Evolutionary conservation across 495 filamentous ascomycete genomes (phyloP), one percentile per base, ranked within the genome.

Genomic region (Aspergillus steynii): DNA sequence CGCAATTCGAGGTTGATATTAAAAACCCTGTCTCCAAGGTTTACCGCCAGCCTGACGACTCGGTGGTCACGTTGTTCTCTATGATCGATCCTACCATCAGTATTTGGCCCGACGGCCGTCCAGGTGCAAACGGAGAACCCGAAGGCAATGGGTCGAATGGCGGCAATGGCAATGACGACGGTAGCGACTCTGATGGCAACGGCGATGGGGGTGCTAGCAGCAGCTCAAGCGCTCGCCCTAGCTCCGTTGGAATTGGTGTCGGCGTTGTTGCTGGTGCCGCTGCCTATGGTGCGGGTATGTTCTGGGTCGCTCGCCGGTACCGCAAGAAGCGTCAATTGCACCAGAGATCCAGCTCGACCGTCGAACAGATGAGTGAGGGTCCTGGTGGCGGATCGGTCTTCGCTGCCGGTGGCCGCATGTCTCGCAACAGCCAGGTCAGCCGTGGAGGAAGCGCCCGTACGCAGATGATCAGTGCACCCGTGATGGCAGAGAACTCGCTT

Each of bases 261-360:
- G 90, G 88, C 66, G 88, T 90, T 55, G 85, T 92, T 32, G 85
- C 82, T 48, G 92, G 92, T 68, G 92, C 92, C 15, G 87, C 88
- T 50, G 90, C 88, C n/a, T 99, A 99, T 67, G 96, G 93, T 70
- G 94, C 91, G n/a, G 96, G 91, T 72, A 98, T 99, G 95, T 96
- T 98, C 77, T 89, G 93, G 71, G 85, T 98, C 64, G 95, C 95
- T 28, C 85, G 96, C 50, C 83, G 95, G 61, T 99, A 98, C 84
- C 93, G 92, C 81, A 89, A 89, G 77, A 89, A 88, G 79, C 90
- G 87, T 78, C 84, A 88, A 70, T 76, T 85, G 59, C 95, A 98
- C 76, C 83, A 86, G 62, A 89, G 96, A 54, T 83, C 88, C 53
- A 89, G 84, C 79, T 86, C 72, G 70, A 85, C 71, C 74, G 82